phyloP scores from a whole-genome alignment of 1,284 basidiomycete genomes.

The Trametes versicolor region DNA sequence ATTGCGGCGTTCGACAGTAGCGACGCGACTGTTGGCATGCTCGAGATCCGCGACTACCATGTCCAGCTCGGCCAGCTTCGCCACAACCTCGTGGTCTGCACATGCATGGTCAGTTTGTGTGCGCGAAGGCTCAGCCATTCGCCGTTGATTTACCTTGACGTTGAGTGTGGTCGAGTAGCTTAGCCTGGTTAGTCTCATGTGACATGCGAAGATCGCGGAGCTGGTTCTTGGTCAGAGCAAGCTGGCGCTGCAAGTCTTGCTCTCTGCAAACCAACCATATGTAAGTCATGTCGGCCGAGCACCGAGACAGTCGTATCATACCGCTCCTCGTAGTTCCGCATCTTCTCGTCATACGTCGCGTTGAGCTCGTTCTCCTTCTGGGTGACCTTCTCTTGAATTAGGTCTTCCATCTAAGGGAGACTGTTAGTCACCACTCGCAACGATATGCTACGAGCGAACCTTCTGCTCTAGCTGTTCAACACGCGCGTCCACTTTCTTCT shows the following conservation, averaged over 20 bases:
- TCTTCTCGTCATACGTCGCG: conserved; percentile 94
- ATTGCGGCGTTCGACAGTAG: conserved; percentile 92
- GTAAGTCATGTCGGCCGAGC: neutral
- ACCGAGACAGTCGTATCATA: conserved; percentile 45
- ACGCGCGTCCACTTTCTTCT: conserved; percentile 78
- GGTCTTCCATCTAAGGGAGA: conserved; percentile 81
- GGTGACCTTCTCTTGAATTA: conserved; percentile 85
- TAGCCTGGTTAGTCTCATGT: conserved; percentile 92
- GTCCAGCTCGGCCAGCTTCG: conserved; percentile 90
- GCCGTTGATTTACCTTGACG: conserved; percentile 71
- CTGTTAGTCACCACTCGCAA: neutral
- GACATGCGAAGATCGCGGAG: conserved; percentile 89
- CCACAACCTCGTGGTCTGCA: conserved; percentile 88
- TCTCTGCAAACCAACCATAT: conserved; percentile 68
- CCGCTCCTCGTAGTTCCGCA: conserved; percentile 96
- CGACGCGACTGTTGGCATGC: conserved; percentile 91
- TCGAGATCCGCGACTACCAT: conserved; percentile 94
- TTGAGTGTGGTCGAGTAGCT: conserved; percentile 88
- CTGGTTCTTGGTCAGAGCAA: conserved; percentile 87
- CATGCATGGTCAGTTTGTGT: neutral
- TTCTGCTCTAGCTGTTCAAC: conserved; percentile 86
- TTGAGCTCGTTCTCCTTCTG: conserved; percentile 96
- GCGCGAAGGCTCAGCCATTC: neutral
- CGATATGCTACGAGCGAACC: conserved; percentile 53
- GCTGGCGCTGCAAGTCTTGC: conserved; percentile 89